These are phyloP conservation scores for Magnolia sinica DNA, from an alignment of 164 flowering plant genomes.

Conservation along the genomic window DNA sequence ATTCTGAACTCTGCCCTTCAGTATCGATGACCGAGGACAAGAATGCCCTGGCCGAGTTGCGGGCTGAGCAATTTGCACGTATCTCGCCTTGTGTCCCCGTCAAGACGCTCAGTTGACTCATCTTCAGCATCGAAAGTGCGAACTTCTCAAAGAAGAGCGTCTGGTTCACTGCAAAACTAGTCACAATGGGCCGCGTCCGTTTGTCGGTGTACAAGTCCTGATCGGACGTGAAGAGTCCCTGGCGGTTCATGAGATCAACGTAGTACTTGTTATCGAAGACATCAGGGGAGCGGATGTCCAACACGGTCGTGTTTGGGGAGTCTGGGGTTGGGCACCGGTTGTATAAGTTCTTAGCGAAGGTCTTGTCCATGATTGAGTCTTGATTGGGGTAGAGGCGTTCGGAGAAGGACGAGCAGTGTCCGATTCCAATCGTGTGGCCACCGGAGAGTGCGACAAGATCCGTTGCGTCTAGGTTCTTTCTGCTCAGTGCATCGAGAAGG, in stretches of 20 bases:
- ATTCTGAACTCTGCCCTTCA: not conserved
- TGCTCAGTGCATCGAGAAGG: conserved; percentile 30
- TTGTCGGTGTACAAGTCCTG: conserved; percentile 46
- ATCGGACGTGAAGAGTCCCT: conserved; percentile 63
- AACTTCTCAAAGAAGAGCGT: conserved; percentile 51
- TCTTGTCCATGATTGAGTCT: conserved; percentile 51
- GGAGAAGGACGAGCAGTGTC: conserved; percentile 58
- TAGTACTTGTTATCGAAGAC: conserved; percentile 64
- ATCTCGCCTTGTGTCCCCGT: conserved; percentile 59
- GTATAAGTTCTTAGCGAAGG: conserved; percentile 38
- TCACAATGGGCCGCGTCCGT: conserved; percentile 41
- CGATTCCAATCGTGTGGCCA: conserved; percentile 65
- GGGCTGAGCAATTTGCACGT: conserved; percentile 49
- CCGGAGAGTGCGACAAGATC: conserved; percentile 72
- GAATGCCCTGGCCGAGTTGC: conserved; percentile 24
- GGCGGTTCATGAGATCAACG: conserved; percentile 51
- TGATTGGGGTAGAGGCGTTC: conserved; percentile 51
- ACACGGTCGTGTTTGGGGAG: conserved; percentile 29
- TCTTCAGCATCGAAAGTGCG: conserved; percentile 44
- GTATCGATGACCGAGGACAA: conserved; percentile 19
- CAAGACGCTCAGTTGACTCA: conserved; percentile 54
- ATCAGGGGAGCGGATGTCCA: conserved; percentile 47
- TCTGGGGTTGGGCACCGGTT: conserved; percentile 29
- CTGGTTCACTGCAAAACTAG: conserved; percentile 43
- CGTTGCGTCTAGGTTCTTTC: conserved; percentile 34